Evolutionary conservation across 2,329 filamentous ascomycete species (phyloP), one percentile per base, ranked within the genome.

Genomic region (Fusarium sp.): DNA sequence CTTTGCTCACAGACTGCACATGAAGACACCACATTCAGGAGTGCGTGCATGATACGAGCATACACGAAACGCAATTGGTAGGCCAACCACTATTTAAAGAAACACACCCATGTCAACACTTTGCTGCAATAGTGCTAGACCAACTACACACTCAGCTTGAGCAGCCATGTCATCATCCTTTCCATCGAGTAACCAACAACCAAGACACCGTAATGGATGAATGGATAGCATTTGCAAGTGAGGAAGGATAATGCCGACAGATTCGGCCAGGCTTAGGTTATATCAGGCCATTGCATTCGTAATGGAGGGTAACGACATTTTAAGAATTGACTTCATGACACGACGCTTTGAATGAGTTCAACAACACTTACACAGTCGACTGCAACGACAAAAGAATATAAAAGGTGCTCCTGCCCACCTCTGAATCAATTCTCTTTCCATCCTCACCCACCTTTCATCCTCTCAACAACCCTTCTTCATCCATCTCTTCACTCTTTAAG

Each of bases 401-500:
- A 62, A 63, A 52, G 15, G 21, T 16, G 3, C 8, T 18, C 8
- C 6, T 18, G 43, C 9, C 24, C 37, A 35, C 48, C 0, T 23
- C 9, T 2, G 8, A 33, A 29, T 39, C n/a, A 13, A 5, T 33
- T 18, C 5, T 38, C 26, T 26, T 29, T 63, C 26, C 23, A 29
- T 57, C 43, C 39, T 33, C 46, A 42, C 23, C 44, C 38, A 4
- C 31, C 21, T 49, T 44, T 8, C 49, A 26, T 24, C 20, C 33
- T 35, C 33, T 35, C 43, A 37, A 31, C 28, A 29, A 18, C 8
- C 13, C 23, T 47, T 24, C n/a, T 52, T 11, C 21, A 13, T 31
- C 33, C 6, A 20, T 58, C 33, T 52, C 33, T 46, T 39, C 52
- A 58, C 35, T 64, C 39, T 16, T 50, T 58, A 26, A 43, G 21